Evolutionary conservation across 2,329 filamentous ascomycete genomes (phyloP).

Genomic region (Sporothrix pseudoabietina): DNA sequence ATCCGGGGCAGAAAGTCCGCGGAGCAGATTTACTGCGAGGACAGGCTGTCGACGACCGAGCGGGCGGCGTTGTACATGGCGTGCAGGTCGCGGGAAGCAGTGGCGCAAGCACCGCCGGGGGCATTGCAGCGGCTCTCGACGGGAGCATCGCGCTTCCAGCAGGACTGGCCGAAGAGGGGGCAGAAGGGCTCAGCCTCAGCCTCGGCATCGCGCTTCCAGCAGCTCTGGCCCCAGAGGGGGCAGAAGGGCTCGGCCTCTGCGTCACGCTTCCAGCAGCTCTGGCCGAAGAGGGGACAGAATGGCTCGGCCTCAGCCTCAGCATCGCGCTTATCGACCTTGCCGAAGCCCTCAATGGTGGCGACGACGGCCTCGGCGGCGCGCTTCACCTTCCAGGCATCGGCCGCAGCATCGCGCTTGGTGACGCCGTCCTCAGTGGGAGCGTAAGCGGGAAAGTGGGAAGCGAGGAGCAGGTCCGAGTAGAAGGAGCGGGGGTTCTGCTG

Average conservation of each 20-base stretch:
- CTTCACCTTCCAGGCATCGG: slow-evolving; percentile 40
- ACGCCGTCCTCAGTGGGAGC: slow-evolving; percentile 2
- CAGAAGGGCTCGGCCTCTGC: slow-evolving; percentile 30
- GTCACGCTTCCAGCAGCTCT: slow-evolving; percentile 33
- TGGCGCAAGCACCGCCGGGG: slow-evolving; percentile 40
- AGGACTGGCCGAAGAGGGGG: slow-evolving; percentile 44
- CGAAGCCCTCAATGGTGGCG: slow-evolving; percentile 26
- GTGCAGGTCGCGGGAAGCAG: slow-evolving; percentile 45
- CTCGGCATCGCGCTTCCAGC: slow-evolving; percentile 31
- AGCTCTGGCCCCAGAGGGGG: slow-evolving; percentile 31
- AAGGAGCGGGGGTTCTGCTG: slow-evolving; percentile 35
- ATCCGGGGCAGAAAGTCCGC: neutral
- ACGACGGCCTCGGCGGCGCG: slow-evolving; percentile 43
- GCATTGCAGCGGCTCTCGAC: slow-evolving; percentile 40
- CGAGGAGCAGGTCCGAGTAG: slow-evolving; percentile 34
- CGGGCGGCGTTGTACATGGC: slow-evolving; percentile 43
- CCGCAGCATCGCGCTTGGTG: slow-evolving; percentile 31
- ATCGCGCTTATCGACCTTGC: slow-evolving; percentile 24
- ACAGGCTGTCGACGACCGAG: slow-evolving; percentile 36
- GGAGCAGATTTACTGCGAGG: slow-evolving; percentile 24
- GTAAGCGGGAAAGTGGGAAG: slow-evolving; percentile 31
- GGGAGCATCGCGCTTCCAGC: slow-evolving; percentile 46
- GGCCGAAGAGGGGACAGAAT: slow-evolving; percentile 30
- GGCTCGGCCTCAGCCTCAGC: slow-evolving; percentile 27
- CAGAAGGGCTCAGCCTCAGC: slow-evolving; percentile 39